Evolutionary conservation across 305 asterid species (phyloP), one percentile per base, ranked within the genome.

Genomic region (Solanum hybrid): DNA sequence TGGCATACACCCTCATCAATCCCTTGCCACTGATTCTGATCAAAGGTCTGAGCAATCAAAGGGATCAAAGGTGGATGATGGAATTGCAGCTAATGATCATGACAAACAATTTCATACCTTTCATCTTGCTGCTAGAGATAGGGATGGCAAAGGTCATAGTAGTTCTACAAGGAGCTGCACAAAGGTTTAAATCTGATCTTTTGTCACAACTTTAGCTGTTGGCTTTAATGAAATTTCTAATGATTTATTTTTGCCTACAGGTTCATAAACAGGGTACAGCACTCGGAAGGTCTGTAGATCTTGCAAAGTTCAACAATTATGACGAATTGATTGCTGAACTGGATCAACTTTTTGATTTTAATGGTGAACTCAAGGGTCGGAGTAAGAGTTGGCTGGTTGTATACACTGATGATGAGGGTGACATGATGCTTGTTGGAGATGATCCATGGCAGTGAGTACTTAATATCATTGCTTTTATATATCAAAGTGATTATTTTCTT

Each of bases 361-460:
- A 94, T 86, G 99, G 99, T 56, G 99, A 96, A 91, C 94, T 97
- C 86, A 95, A 93, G 91, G 91, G 89, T 38, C 87, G 36, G 72
- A 93, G 89, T 91, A 97, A 91, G 96, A 95, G 93, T 91, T 97
- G 99, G 99, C 93, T 97, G 60, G 96, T 97, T 32, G 98, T 96
- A 77, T 97, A 95, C 89, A 95, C 98, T 51, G 99, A 97, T 89
- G 97, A 96, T 87, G 99, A 97, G 95, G 98, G 95, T 66, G 99
- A 97, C 88, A 96, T 94, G 99, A 97, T 97, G 99, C 99, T 97
- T 29, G 99, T 97, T n/a, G 99, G 99, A 87, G 99, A 97, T 93
- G 99, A 97, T 91, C 99, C 99, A 66, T 97, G 99, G 99, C 98
- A 92, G 99, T 97, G 94, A 93, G 98, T 90, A 46, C 90, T 78